phyloP scores from a whole-genome alignment of 768 basidiomycete species.

The Boletus sensibilis region DNA sequence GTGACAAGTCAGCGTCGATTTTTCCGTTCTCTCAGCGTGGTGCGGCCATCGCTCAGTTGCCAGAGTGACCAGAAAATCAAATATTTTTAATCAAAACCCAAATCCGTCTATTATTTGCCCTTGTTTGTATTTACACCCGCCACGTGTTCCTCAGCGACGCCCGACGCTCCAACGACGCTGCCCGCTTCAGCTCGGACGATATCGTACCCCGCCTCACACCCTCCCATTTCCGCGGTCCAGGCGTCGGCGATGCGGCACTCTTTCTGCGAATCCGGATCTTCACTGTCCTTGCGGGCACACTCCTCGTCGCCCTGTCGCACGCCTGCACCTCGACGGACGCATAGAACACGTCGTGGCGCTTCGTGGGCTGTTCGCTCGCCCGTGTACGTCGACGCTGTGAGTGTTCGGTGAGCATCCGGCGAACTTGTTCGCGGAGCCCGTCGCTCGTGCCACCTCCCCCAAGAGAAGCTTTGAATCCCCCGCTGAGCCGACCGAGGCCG shows the following conservation, averaged over 20 bases:
- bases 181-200: conserved; percentile 32
- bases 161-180: conserved; percentile 28
- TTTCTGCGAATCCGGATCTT: conserved; percentile 17
- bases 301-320: not conserved
- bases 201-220: conserved; percentile 22
- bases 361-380: conserved; percentile 20
- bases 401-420: conserved; percentile 19
- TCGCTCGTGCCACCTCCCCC: conserved; percentile 3
- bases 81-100: not conserved
- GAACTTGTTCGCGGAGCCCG: conserved; percentile 20
- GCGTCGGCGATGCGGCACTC: conserved; percentile 25
- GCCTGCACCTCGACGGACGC: conserved; percentile 11
- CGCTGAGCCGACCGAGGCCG: conserved; percentile 29
- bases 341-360: conserved; percentile 31
- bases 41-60: conserved; percentile 12
- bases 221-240: conserved; percentile 4
- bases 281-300: not conserved
- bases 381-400: conserved; percentile 19
- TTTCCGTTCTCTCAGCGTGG: not conserved
- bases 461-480: conserved; percentile 20
- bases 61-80: conserved; percentile 8
- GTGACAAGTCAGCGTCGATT: not conserved
- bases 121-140: conserved; percentile 24
- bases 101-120: conserved; percentile 10
- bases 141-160: conserved; percentile 21